A percentile compares a stretch with the other conserved stretches of the same genome.
Conservation (phyloP, 2,329 filamentous ascomycete species). For the Aspergillus niger region DNA sequence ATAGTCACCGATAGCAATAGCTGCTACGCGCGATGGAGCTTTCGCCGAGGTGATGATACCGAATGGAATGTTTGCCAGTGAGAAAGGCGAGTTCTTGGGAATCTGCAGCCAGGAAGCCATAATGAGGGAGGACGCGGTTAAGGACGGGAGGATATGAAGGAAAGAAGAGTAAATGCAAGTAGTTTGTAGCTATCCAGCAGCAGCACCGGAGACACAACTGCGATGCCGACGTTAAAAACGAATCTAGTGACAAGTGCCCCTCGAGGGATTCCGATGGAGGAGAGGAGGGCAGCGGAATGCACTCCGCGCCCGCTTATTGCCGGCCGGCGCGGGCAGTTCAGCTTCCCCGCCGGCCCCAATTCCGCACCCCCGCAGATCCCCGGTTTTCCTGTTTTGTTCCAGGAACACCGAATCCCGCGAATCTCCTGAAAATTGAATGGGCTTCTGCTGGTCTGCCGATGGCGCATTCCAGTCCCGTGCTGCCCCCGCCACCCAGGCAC, state of each 20-base stretch:
- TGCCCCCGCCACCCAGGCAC: background rate
- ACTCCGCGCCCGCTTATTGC: background rate
- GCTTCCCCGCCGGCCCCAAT: background rate
- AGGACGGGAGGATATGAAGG: background rate
- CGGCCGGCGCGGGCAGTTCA: background rate
- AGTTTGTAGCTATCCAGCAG: background rate
- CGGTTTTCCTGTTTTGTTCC: background rate
- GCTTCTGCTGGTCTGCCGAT: background rate
- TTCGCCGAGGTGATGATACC: slow-evolving; percentile 71
- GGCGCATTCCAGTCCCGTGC: background rate
- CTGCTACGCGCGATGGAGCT: slow-evolving; percentile 61
- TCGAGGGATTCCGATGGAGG: background rate
- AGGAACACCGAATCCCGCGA: background rate
- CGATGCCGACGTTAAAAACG: slow-evolving; percentile 1
- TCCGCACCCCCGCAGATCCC: slow-evolving; percentile 1
- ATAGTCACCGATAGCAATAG: slow-evolving; percentile 71
- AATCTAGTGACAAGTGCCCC: background rate
- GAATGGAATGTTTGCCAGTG: slow-evolving; percentile 79
- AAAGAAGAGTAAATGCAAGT: background rate
- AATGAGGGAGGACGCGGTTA: slow-evolving; percentile 20
- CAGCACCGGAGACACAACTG: background rate
- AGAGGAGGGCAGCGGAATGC: background rate
- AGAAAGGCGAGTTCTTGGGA: slow-evolving; percentile 66
- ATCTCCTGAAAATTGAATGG: background rate
- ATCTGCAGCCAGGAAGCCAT: slow-evolving; percentile 62